phyloP scores from a whole-genome alignment of 108 stramenopile genomes.

The Cyclotella baltica region DNA sequence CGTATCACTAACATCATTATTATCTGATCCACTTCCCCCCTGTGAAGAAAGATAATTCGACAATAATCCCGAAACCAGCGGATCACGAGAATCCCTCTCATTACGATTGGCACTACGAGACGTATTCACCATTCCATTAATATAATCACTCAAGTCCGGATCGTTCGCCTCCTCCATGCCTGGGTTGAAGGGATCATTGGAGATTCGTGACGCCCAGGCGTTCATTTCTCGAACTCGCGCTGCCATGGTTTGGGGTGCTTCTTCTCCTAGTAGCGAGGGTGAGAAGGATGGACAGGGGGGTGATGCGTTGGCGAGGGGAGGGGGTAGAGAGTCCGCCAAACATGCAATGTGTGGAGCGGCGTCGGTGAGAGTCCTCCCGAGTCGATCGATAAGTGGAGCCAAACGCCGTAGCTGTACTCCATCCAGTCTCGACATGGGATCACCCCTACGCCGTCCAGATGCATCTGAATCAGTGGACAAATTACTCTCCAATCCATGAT shows the following conservation, averaged over 20 bases:
- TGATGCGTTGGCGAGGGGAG: not conserved
- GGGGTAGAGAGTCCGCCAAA: constrained; percentile 69
- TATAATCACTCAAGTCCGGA: constrained; percentile 83
- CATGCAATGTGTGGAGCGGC: constrained; percentile 85
- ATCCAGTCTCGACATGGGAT: constrained; percentile 16
- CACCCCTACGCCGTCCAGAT: constrained; percentile 15
- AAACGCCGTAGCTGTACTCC: constrained; percentile 52
- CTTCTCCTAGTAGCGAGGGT: constrained; percentile 14
- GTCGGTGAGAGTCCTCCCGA: constrained; percentile 85
- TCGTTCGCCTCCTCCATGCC: constrained; percentile 37
- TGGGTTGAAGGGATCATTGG: not conserved
- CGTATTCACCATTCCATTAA: constrained; percentile 82
- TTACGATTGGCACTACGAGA: constrained; percentile 57
- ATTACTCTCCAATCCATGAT: constrained; percentile 3
- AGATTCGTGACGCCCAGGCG: not conserved
- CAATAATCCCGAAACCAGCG: constrained; percentile 40
- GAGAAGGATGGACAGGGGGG: not conserved
- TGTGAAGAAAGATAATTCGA: constrained; percentile 40
- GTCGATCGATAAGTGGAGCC: constrained; percentile 86
- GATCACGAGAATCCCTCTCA: constrained; percentile 38
- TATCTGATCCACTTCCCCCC: not conserved
- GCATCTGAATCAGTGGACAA: not conserved
- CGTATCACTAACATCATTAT: constrained; percentile 11
- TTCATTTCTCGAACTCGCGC: constrained; percentile 37
- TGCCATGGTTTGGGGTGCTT: constrained; percentile 27